Evolutionary conservation across 169 alveolate genomes (phyloP).

Genomic region (Plasmodium relictum): DNA sequence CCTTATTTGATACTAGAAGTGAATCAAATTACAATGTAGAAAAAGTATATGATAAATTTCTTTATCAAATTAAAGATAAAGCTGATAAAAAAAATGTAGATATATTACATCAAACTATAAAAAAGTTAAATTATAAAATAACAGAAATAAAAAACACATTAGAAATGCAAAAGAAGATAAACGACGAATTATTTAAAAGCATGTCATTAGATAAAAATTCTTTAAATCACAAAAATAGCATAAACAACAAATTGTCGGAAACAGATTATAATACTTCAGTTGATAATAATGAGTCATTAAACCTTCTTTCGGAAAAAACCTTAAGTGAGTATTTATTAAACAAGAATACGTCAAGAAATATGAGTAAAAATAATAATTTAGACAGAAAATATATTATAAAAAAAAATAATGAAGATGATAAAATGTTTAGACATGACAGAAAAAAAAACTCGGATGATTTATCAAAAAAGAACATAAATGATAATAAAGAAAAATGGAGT

Average conservation of each 20-base stretch:
- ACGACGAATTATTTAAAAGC: slow-evolving; percentile 28
- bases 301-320: slow-evolving; percentile 39
- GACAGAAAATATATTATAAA: slow-evolving; percentile 7
- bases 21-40: slow-evolving; percentile 35
- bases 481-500: slow-evolving; percentile 46
- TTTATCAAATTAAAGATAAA: slow-evolving; percentile 39
- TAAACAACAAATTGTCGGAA: slow-evolving; percentile 17
- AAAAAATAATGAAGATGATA: slow-evolving; percentile 31
- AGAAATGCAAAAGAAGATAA: slow-evolving; percentile 60
- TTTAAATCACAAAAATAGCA: slow-evolving; percentile 23
- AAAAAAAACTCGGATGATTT: slow-evolving; percentile 38
- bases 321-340: slow-evolving; percentile 54
- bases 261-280: slow-evolving; percentile 21
- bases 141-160: slow-evolving; percentile 34
- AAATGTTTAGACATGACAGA: slow-evolving; percentile 14
- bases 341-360: slow-evolving; percentile 48
- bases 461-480: slow-evolving; percentile 10
- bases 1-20: slow-evolving; percentile 1
- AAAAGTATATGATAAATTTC: slow-evolving; percentile 51
- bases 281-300: slow-evolving; percentile 43
- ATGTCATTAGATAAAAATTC: slow-evolving; percentile 14
- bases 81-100: slow-evolving; percentile 72
- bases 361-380: slow-evolving; percentile 17
- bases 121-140: slow-evolving; percentile 61
- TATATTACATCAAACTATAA: slow-evolving; percentile 64